Evolutionary conservation across 2,329 filamentous ascomycete species (phyloP), one percentile per base, ranked within the genome.

Genomic region (Fusarium pilosicola): DNA sequence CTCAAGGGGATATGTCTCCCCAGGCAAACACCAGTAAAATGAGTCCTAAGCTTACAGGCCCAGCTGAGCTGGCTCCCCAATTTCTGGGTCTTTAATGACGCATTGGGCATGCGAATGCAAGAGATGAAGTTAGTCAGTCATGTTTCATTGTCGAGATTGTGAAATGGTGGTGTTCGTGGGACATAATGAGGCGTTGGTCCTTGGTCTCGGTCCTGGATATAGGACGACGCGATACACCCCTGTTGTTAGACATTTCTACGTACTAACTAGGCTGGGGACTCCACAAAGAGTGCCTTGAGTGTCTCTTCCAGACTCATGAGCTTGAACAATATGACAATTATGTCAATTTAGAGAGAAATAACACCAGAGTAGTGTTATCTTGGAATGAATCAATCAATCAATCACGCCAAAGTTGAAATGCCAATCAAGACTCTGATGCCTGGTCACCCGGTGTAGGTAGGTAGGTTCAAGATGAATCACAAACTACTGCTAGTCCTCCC

Each of bases 231-330:
- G 20, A 22, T 22, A 22, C 34, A 59, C 42, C 51, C 65, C 65
- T 67, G 39, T n/a, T 65, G 34, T 60, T 67, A 65, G 62, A 67
- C 57, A 67, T 51, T 34, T 65, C 62, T 41, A 41, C 20, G 15
- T 36, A 10, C 24, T 60, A 67, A 18, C 24, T 60, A 67, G 62
- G 32, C 64, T 52, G 45, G 42, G 52, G 38, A 67, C 63, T 70
- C 65, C 67, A 70, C 68, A 70, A 46, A 67, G 67, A 62, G 49
- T 66, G 68, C 68, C 68, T 71, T 32, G 67, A 44, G 52, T 65
- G 44, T 59, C 52, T 67, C 28, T 52, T 28, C 38, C 59, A 32
- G 26, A 41, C 30, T 22, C 38, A 41, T 17, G 30, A 24, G 42
- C n/a, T n/a, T 28, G n/a, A 48, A n/a, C 14, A n/a, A 28, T 39